Base-by-base conservation (phyloP, 345 rosid genomes). In the Mallotus nudiflorus region DNA sequence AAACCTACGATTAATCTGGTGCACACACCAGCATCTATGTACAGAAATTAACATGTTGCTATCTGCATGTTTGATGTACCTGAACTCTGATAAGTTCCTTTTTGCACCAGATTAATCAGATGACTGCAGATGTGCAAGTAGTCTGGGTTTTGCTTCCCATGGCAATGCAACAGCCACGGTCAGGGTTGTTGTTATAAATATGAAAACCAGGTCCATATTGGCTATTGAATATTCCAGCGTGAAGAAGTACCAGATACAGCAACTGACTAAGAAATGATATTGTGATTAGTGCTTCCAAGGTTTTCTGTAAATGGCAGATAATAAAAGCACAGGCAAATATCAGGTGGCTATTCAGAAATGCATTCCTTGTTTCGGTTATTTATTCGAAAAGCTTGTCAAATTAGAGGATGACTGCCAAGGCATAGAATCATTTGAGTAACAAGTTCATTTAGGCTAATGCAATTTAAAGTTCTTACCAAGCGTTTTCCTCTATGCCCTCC, bases 401-500 rank as follows among this genome's bases (percentile, higher is more conserved):
- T n/a, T n/a, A n/a, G n/a, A n/a, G n/a, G n/a, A n/a, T n/a, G n/a
- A n/a, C n/a, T n/a, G n/a, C n/a, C n/a, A n/a, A n/a, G n/a, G n/a
- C n/a, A n/a, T n/a, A n/a, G n/a, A n/a, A n/a, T n/a, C n/a, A n/a
- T n/a, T n/a, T n/a, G n/a, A n/a, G n/a, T n/a, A n/a, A n/a, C n/a
- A n/a, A n/a, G n/a, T n/a, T n/a, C n/a, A n/a, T n/a, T 3, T 5
- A 24, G 24, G 42, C 13, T 10, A 4, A 27, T n/a, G 33, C 13
- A 49, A 20, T 28, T 24, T 55, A 6, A 61, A 39, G 35, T 48
- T 49, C 72, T 68, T 70, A 73, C 83, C 87, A 79, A 25, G 51
- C 77, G 82, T 66, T 81, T 81, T 44, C 83, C 80, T 44, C 79
- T 77, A n/a, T 63, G 78, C 25, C 85, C 78, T 74, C 83, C 83